Evolutionary conservation across 305 asterid species (phyloP).

Genomic region (Plantago coronopus): DNA sequence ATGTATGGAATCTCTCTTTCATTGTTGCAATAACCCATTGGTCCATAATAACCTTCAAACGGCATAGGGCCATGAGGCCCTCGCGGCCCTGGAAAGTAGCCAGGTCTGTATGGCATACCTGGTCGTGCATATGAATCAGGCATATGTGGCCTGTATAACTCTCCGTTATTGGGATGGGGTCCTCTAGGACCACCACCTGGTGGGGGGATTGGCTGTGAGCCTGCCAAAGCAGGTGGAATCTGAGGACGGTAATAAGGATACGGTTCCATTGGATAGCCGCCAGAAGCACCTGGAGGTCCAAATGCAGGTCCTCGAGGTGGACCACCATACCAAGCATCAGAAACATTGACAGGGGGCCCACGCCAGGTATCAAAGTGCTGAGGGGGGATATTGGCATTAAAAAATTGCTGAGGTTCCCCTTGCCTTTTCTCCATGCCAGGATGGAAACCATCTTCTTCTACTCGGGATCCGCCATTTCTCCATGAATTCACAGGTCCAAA

Average conservation of each 20-base stretch:
- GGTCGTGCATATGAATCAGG: slow-evolving; percentile 75
- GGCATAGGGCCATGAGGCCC: slow-evolving; percentile 57
- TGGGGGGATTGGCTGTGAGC: slow-evolving; percentile 56
- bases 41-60: slow-evolving; percentile 86
- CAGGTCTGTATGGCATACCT: slow-evolving; percentile 81
- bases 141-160: slow-evolving; percentile 70
- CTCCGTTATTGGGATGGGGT: slow-evolving; percentile 78
- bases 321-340: slow-evolving; percentile 85
- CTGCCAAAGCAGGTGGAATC: slow-evolving; percentile 61
- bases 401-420: slow-evolving; percentile 66
- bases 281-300: slow-evolving; percentile 65
- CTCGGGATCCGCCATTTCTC: slow-evolving; percentile 56
- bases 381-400: slow-evolving; percentile 53
- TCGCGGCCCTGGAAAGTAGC: slow-evolving; percentile 64
- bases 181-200: slow-evolving; percentile 77
- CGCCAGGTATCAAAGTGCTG: slow-evolving; percentile 85
- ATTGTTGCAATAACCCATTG: slow-evolving; percentile 69
- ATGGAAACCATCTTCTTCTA: slow-evolving; percentile 50
- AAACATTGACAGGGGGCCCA: slow-evolving; percentile 73
- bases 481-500: slow-evolving; percentile 48
- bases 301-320: slow-evolving; percentile 75
- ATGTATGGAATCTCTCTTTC: slow-evolving; percentile 69
- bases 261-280: slow-evolving; percentile 80
- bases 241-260: slow-evolving; percentile 68
- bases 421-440: slow-evolving; percentile 72